phyloP scores from a whole-genome alignment of 129 eudicot species.

The Helianthus tuberosus region DNA sequence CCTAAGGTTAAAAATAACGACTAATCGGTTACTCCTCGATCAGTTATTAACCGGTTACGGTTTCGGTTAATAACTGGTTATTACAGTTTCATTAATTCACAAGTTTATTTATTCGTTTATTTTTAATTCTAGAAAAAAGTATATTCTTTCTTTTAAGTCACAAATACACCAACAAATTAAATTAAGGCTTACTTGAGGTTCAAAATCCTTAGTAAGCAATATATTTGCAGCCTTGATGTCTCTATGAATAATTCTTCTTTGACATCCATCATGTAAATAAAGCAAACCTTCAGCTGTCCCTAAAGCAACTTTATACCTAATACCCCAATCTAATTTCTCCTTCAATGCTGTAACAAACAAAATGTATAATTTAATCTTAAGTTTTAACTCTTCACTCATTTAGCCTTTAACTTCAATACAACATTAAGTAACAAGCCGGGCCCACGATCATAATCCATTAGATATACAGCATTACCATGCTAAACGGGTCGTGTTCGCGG shows the following conservation, averaged over 20 bases:
- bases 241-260: constrained; percentile 86
- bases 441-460: not conserved
- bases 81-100: not conserved
- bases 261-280: constrained; percentile 93
- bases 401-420: constrained; percentile 25
- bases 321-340: constrained; percentile 62
- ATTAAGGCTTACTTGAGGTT: constrained; percentile 70
- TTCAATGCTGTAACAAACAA: constrained; percentile 58
- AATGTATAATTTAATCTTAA: constrained; percentile 2
- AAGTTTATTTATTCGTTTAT: not conserved
- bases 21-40: no score
- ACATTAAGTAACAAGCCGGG: not conserved
- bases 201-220: constrained; percentile 74
- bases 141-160: no score
- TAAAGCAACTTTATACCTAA: constrained; percentile 80
- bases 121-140: not conserved
- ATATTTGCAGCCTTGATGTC: constrained; percentile 97
- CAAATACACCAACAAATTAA: not conserved
- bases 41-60: not conserved
- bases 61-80: no score
- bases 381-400: constrained; percentile 8
- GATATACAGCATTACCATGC: not conserved
- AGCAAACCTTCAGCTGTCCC: constrained; percentile 87
- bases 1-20: no score
- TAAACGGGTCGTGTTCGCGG: not conserved